phyloP scores from a whole-genome alignment of 2,329 filamentous ascomycete species.

The Trematosphaeria pertusa region DNA sequence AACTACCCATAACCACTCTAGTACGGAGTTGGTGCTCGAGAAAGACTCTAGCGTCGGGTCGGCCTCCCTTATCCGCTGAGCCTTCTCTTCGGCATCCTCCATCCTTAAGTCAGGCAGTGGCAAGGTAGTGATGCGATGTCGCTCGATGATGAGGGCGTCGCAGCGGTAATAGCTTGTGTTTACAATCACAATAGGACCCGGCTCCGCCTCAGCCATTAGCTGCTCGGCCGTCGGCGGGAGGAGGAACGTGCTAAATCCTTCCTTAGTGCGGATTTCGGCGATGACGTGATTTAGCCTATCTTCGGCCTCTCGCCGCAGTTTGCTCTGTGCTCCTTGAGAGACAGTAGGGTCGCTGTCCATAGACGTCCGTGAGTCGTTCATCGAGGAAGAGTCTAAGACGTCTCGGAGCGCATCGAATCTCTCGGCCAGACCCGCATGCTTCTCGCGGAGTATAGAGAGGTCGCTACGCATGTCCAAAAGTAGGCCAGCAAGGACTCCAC shows the following conservation, averaged over 20 bases:
- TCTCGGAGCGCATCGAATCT: background rate
- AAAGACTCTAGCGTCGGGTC: no score
- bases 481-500: background rate
- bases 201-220: background rate
- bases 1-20: conserved; percentile 45
- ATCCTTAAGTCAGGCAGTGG: conserved; percentile 1
- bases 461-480: background rate
- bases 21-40: conserved; percentile 3
- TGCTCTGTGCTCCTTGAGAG: background rate
- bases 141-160: conserved; percentile 7
- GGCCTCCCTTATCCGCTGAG: background rate
- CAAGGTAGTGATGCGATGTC: background rate
- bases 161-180: conserved; percentile 3
- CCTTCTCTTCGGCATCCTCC: background rate
- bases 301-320: background rate
- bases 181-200: conserved; percentile 5
- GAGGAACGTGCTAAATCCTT: conserved; percentile 3
- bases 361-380: no score
- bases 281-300: background rate
- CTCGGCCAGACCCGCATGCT: background rate
- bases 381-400: background rate
- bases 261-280: background rate
- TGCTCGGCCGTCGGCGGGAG: background rate
- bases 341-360: background rate
- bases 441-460: background rate